Conservation (phyloP, 1,284 basidiomycete species). For the Sporisorium graminicola region DNA sequence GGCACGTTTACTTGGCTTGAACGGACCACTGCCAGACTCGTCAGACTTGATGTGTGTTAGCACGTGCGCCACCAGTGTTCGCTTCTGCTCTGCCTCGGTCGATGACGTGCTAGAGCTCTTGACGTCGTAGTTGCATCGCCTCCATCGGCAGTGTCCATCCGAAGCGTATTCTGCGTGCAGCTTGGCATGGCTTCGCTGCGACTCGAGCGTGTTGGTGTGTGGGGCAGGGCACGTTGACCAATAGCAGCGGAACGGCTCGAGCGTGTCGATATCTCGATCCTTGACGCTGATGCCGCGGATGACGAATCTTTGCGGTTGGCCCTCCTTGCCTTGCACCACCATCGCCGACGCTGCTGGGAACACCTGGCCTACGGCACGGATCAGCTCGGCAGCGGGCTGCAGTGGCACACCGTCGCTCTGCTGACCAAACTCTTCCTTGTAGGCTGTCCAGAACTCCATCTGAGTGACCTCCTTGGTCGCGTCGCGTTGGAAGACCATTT, state of each 20-base stretch:
- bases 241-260: slow-evolving; percentile 47
- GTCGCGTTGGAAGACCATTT: slow-evolving; percentile 79
- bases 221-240: slow-evolving; percentile 59
- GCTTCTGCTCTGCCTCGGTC: slow-evolving; percentile 13
- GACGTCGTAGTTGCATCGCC: slow-evolving; percentile 47
- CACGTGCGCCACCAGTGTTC: slow-evolving; percentile 39
- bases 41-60: slow-evolving; percentile 48
- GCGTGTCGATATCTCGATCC: slow-evolving; percentile 43
- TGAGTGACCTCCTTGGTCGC: slow-evolving; percentile 83
- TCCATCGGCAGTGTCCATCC: slow-evolving; percentile 60
- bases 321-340: slow-evolving; percentile 77
- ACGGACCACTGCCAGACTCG: neutral
- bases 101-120: slow-evolving; percentile 10
- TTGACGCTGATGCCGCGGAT: slow-evolving; percentile 78
- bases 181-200: slow-evolving; percentile 51
- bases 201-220: slow-evolving; percentile 34
- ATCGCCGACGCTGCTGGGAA: slow-evolving; percentile 85
- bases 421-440: slow-evolving; percentile 75
- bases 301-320: slow-evolving; percentile 75
- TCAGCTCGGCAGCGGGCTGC: slow-evolving; percentile 85
- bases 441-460: slow-evolving; percentile 89
- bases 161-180: slow-evolving; percentile 43
- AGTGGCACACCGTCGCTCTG: slow-evolving; percentile 73
- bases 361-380: slow-evolving; percentile 83
- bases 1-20: neutral